Conservation (phyloP, 257 asterid genomes). For the Asclepias syriaca region DNA sequence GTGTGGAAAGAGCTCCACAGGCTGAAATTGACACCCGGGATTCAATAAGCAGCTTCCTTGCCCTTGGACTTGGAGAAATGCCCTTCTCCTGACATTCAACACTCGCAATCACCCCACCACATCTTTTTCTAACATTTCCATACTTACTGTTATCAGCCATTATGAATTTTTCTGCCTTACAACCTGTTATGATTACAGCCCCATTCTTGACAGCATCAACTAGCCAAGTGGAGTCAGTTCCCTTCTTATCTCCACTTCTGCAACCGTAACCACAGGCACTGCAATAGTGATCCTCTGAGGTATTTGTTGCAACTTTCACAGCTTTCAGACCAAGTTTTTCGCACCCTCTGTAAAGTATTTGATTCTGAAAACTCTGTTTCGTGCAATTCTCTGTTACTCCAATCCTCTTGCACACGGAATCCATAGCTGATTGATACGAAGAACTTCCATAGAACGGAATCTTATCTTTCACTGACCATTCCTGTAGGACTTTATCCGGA, state of each 20-base stretch:
- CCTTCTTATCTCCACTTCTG: conserved; percentile 78
- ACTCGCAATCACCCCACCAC: conserved; percentile 60
- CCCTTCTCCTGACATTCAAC: conserved; percentile 20
- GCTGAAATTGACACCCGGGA: conserved; percentile 61
- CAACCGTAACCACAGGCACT: conserved; percentile 92
- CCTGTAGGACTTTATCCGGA: conserved; percentile 60
- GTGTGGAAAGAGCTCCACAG: conserved; percentile 74
- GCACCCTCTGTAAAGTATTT: conserved; percentile 58
- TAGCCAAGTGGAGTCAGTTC: conserved; percentile 76
- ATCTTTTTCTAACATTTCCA: conserved; percentile 34
- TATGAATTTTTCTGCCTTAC: conserved; percentile 55
- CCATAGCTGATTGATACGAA: conserved; percentile 75
- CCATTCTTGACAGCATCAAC: conserved; percentile 75
- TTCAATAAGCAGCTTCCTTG: conserved; percentile 46
- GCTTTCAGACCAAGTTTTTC: conserved; percentile 62
- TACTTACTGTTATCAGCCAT: conserved; percentile 22
- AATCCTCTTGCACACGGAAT: conserved; percentile 56
- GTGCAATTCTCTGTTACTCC: conserved; percentile 60
- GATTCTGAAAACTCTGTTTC: conserved; percentile 69
- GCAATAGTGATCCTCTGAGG: conserved; percentile 66
- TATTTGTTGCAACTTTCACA: conserved; percentile 52
- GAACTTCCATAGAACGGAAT: conserved; percentile 43
- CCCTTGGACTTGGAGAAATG: not conserved
- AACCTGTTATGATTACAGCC: conserved; percentile 70
- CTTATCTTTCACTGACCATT: conserved; percentile 58